phyloP scores from a whole-genome alignment of 73 alveolate species.

The Blepharisma stoltei region DNA sequence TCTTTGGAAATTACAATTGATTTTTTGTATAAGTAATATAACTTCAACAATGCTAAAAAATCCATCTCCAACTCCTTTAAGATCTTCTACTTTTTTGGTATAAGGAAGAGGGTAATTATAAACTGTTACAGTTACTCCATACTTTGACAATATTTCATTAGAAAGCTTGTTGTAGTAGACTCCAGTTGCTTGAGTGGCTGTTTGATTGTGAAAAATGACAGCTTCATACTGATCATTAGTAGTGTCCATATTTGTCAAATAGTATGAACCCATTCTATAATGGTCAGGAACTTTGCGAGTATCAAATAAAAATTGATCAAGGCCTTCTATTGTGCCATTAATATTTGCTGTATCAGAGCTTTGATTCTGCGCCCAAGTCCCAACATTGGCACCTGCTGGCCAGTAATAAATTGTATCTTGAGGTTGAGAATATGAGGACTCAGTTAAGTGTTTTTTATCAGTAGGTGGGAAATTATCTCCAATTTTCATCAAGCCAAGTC shows the following conservation, averaged over 20 bases:
- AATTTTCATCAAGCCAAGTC: constrained; percentile 48
- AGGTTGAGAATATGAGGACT: neutral
- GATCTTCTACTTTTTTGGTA: neutral
- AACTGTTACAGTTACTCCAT: neutral
- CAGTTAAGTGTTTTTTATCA: neutral
- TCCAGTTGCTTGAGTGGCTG: constrained; percentile 6
- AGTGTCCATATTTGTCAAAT: constrained; percentile 36
- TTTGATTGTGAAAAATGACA: neutral
- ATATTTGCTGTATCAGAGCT: too few species aligned
- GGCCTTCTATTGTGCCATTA: neutral
- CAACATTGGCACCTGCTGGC: neutral
- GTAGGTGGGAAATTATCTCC: neutral
- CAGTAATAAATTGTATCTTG: constrained; percentile 9
- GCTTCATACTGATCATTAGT: neutral
- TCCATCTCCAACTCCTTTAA: constrained; percentile 35
- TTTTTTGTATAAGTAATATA: too few species aligned
- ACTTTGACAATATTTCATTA: neutral
- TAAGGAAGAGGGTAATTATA: constrained; percentile 26
- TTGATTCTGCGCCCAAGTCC: neutral
- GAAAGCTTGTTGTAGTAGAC: neutral
- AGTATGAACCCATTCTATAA: constrained; percentile 54
- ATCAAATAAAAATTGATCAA: constrained; percentile 37
- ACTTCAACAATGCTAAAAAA: too few species aligned
- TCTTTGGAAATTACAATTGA: too few species aligned
- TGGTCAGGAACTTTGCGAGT: constrained; percentile 30